A percentile compares a stretch with the other conserved stretches of the same genome.
Evolutionary conservation across 371 early-diverging fungal species (phyloP).

Genomic region (Syncephalastrum monosporum): DNA sequence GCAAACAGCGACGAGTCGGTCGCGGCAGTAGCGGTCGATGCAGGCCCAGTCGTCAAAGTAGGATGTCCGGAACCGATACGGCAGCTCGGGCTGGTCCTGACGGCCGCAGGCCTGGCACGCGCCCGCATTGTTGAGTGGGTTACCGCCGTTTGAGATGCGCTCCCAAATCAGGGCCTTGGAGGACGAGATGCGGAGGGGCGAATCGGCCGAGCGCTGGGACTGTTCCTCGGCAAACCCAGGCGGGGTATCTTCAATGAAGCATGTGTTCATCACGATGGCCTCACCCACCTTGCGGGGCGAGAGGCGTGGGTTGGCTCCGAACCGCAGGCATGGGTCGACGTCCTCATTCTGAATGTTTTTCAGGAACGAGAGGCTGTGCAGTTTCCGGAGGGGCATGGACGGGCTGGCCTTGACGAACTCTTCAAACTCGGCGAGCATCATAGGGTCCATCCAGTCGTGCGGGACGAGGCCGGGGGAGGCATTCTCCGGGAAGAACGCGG

Average conservation of each 20-base stretch:
- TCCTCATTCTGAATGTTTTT: constrained; percentile 85
- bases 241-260: constrained; percentile 71
- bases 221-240: constrained; percentile 74
- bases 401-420: constrained; percentile 73
- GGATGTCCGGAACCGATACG: constrained; percentile 80
- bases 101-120: constrained; percentile 92
- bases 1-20: constrained; percentile 86
- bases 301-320: constrained; percentile 82
- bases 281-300: constrained; percentile 85
- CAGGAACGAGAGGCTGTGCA: constrained; percentile 76
- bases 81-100: constrained; percentile 52
- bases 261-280: constrained; percentile 80
- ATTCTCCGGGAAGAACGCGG: constrained; percentile 5
- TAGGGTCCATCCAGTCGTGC: constrained; percentile 45
- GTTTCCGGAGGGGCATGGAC: constrained; percentile 61
- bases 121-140: constrained; percentile 35
- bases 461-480: constrained; percentile 1
- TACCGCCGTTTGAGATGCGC: constrained; percentile 50
- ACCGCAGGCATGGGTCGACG: constrained; percentile 85
- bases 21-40: constrained; percentile 88
- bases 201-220: constrained; percentile 45
- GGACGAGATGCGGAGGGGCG: constrained; percentile 57
- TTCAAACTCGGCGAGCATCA: constrained; percentile 76
- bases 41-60: constrained; percentile 84
- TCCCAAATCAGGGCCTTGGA: constrained; percentile 69